Evolutionary conservation across 2,329 filamentous ascomycete genomes (phyloP), one percentile per base, ranked within the genome.

Genomic region (Blumeria graminis): DNA sequence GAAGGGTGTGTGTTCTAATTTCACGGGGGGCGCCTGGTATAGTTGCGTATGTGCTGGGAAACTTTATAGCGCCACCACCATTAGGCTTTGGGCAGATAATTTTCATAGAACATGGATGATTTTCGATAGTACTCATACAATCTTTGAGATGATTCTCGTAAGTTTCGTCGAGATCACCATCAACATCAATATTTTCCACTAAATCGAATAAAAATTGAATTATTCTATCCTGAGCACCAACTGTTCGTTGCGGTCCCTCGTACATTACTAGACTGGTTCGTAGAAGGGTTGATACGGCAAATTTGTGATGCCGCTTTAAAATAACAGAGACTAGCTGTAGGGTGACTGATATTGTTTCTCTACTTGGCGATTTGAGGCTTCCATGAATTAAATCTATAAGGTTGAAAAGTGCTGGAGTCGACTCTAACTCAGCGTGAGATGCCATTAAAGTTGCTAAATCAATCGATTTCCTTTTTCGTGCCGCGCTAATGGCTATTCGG

Each of bases 291-390:
- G 80, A 78, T 39, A 88, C 76, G 3, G 89, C 86, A 68, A 95
- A 94, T 46, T 81, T 78, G 66, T 94, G 89, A 67, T 96, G 90
- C 61, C 87, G 80, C 66, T 83, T 82, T 57, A 96, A 73, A 60
- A 98, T 86, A 10, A 87, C 81, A 3, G 87, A 90, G 14, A 94
- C 76, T 6, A 98, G 74, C 62, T 90, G 88, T 50, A 98, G 73
- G 0, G 90, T 94, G 10, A 93, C 86, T 60, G 86, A 81, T 14
- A 94, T 83, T 0, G 92, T 96, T 66, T 95, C 89, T 55, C 84
- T 77, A 63, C 92, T 95, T 48, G 77, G 75, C 0, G 92, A 96
- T 57, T 81, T 77, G 32, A 95, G 72, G 64, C 89, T 94, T 38
- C 88, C 85, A 2, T 93, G 74, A 34, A 94, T 82, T 11, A 98